Percentiles rank a stretch among this genome's conserved stretches.
phyloP scores from a whole-genome alignment of 1,284 basidiomycete genomes.

The Ganoderma sinense region DNA sequence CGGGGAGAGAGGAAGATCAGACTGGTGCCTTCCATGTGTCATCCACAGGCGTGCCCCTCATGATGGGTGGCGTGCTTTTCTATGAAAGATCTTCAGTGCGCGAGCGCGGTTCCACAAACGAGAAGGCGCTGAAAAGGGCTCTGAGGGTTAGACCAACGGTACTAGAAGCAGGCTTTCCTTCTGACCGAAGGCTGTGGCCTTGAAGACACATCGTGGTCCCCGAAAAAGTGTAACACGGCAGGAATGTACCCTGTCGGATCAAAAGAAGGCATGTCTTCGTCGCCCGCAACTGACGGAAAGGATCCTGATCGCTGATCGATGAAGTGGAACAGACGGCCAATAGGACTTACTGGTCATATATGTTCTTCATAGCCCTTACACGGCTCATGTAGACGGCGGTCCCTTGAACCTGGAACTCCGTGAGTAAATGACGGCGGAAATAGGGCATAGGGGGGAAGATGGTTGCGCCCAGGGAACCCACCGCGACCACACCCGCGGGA shows the following conservation, averaged over 20 bases:
- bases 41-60: background rate
- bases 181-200: background rate
- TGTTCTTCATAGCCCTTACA: background rate
- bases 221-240: no score
- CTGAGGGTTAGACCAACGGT: background rate
- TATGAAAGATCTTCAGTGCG: background rate
- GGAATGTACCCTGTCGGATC: background rate
- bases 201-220: no score
- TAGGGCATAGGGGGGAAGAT: background rate
- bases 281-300: background rate
- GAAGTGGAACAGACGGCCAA: background rate
- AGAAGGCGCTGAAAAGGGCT: background rate
- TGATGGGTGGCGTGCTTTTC: background rate
- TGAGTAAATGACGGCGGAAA: background rate
- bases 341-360: background rate
- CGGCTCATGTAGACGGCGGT: background rate
- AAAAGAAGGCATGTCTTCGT: background rate
- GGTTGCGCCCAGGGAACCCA: background rate
- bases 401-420: background rate
- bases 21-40: no score
- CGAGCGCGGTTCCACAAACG: no score
- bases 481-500: background rate
- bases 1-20: background rate
- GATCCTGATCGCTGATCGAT: background rate
- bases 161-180: background rate